These are phyloP conservation scores for Fusarium sp. DNA, from an alignment of 2,329 filamentous ascomycete species.

Conservation along the genomic window DNA sequence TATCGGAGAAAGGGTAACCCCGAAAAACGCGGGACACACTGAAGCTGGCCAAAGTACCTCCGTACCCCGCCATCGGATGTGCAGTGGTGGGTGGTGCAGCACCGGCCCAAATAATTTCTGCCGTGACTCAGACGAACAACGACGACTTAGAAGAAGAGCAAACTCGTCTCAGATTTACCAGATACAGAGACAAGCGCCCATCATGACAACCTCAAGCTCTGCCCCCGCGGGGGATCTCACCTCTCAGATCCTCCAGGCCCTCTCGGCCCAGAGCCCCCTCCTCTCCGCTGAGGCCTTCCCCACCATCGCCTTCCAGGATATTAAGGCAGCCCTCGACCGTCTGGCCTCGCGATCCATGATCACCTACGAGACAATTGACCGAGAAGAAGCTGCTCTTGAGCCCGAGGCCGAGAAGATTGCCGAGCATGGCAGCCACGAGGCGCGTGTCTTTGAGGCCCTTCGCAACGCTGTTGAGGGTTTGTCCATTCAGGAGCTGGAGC, in stretches of 20 bases:
- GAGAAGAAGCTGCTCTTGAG: constrained; percentile 78
- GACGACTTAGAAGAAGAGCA: constrained; percentile 25
- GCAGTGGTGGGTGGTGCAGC: constrained; percentile 31
- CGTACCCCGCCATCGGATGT: constrained; percentile 41
- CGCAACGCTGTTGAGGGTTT: constrained; percentile 77
- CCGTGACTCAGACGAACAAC: constrained; percentile 41
- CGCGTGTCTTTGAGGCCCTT: constrained; percentile 79
- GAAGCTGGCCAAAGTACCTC: constrained; percentile 25
- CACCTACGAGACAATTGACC: constrained; percentile 81
- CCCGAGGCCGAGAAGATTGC: constrained; percentile 76
- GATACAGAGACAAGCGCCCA: constrained; percentile 26
- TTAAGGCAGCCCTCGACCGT: constrained; percentile 90
- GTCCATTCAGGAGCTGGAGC: constrained; percentile 76
- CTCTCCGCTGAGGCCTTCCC: constrained; percentile 75
- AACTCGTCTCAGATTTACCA: constrained; percentile 21
- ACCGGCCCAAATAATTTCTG: constrained; percentile 41
- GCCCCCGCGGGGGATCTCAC: constrained; percentile 63
- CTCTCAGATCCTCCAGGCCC: constrained; percentile 68
- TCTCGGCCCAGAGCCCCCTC: constrained; percentile 69
- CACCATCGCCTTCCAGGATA: constrained; percentile 66
- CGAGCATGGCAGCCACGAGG: constrained; percentile 80
- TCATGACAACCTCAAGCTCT: constrained; percentile 55
- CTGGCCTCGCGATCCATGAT: constrained; percentile 87
- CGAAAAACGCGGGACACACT: constrained; percentile 14
- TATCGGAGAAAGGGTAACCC: constrained; percentile 28